Percentiles rank a stretch among this genome's conserved stretches.
Conservation (phyloP, 495 filamentous ascomycete species). For the Aspergillus taichungensis region DNA sequence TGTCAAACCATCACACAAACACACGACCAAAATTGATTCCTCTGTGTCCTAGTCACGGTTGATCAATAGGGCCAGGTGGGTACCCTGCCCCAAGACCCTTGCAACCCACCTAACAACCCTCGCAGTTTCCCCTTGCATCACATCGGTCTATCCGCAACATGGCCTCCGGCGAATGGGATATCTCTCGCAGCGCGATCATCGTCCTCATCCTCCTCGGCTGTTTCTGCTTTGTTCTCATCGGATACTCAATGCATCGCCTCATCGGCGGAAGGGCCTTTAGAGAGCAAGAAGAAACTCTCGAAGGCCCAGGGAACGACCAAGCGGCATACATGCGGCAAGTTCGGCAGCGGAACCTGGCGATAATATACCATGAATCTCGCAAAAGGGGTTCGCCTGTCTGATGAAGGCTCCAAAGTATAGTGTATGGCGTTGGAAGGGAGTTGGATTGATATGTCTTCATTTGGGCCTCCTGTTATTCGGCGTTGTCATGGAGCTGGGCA, state of each 20-base stretch:
- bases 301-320: not conserved
- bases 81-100: no score
- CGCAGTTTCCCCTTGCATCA: no score
- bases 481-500: no score
- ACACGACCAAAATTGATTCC: no score
- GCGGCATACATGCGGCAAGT: slow-evolving; percentile 5
- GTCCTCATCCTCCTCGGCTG: not conserved
- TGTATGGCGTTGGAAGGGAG: not conserved
- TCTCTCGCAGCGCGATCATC: not conserved
- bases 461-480: no score
- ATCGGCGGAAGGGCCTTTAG: not conserved
- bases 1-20: no score
- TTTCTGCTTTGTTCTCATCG: not conserved
- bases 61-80: no score
- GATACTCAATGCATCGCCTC: not conserved
- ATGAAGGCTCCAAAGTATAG: no score
- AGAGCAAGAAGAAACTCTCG: not conserved
- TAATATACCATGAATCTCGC: not conserved
- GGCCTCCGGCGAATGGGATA: not conserved
- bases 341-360: slow-evolving; percentile 3
- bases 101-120: not conserved
- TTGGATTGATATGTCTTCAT: not conserved
- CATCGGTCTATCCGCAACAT: no score
- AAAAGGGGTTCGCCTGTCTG: no score
- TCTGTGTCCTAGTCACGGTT: no score